Base-by-base conservation (phyloP, 2,329 filamentous ascomycete genomes). In the Hyphodiscus sp. region DNA sequence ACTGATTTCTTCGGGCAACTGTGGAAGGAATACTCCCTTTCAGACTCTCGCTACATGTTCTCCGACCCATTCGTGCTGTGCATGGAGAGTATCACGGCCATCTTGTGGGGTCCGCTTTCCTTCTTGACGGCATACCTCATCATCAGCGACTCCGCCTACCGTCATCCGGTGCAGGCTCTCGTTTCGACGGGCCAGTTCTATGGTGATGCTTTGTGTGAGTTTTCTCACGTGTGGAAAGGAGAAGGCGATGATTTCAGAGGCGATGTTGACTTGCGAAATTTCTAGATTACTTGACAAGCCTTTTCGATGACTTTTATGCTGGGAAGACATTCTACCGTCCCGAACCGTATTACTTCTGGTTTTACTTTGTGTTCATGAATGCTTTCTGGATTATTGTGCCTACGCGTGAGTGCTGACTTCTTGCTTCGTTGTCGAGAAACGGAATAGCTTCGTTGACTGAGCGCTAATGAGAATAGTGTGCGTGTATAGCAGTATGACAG, bases 361-460 rank as follows among this genome's bases (percentile, higher is more conserved):
- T 80, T 18, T 86, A 85, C 61, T 85, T 82, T 56, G 70, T 80
- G 5, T 77, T 76, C 2, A 77, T 83, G 65, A 86, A 86, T 62
- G 64, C 75, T 16, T 79, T 81, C 0, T 86, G 82, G 82, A 76
- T 73, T 1, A 60, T 82, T 1, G 73, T 84, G 20, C 82, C 82
- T 6, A 61, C 71, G 2, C 63, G 80, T 83, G 62, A 70, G 79
- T 75, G 20, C 45, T 46, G 15, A 15, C 16, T 20, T n/a, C 9
- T 23, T n/a, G 29, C 38, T 9, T 29, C 45, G n/a, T 23, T 6
- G 33, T 42, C 13, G 44, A 20, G 20, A 30, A 15, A 16, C 44
- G 16, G 26, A 18, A 41, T 38, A 23, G 47, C 4, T 13, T 44
- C 6, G 16, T 38, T 38, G 33, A 5, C 4, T 38, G 33, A 13